Base-by-base conservation (phyloP, 306 rosid species). In the Glycine soja region DNA sequence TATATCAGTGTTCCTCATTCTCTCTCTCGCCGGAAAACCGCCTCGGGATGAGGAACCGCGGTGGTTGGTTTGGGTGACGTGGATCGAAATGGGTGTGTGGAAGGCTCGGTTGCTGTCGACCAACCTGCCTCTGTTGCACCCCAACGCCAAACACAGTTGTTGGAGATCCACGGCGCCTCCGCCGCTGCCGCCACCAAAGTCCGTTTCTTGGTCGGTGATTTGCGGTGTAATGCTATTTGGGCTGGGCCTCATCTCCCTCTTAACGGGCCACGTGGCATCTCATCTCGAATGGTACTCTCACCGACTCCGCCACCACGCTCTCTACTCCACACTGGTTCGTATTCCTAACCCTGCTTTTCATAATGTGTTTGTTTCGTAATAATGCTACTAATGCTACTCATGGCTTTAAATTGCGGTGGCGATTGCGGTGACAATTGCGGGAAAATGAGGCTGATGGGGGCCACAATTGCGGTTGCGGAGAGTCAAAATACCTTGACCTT, bases 281-380 rank as follows among this genome's bases (percentile, higher is more conserved):
- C 90, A 96, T 84, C 94, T 93, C 79, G 99, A 95, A 80, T 95
- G 96, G 96, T 96, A 96, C 85, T 92, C 97, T 18, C 97, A 89
- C 43, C 94, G 95, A 77, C 89, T 85, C 75, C 89, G 57, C 84
- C 87, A 81, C 75, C 90, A 63, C 83, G 56, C 85, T 47, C 81
- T 93, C 65, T 92, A 91, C 87, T 80, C 91, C 58, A 51, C 77
- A 67, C 86, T 84, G 93, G 94, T 89, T 87, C 19, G 72, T 38
- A 24, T 24, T 24, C 30, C 30, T 24, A 36, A 36, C 40, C 5
- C 5, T 4, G 40, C 40, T 24, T 24, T 24, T 24, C 40, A 36
- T 36, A 36, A 36, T 36, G 46, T 42, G 9, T 42, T 38, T 38
- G 43, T 36, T 4, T 38, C 6, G 6, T 42, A 42, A 24, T 24